phyloP scores from a whole-genome alignment of 345 rosid genomes.

The Eucalyptus microcorys region DNA sequence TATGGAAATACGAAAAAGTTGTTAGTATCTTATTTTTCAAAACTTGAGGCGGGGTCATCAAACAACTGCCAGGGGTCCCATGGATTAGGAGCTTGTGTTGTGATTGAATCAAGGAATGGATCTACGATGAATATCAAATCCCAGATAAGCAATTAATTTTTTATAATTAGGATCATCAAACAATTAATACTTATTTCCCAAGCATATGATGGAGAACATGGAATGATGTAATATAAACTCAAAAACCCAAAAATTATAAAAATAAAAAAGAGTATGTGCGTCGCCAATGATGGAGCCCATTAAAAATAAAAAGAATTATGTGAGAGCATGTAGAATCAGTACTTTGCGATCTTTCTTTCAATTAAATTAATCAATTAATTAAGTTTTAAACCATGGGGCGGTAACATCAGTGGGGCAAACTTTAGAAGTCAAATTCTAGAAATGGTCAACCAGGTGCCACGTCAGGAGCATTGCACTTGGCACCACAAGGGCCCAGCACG shows the following conservation, averaged over 20 bases:
- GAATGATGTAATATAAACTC: neutral
- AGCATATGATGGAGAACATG: neutral
- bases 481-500: neutral
- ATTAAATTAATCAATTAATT: neutral
- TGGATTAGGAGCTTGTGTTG: neutral
- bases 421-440: neutral
- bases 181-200: neutral
- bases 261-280: neutral
- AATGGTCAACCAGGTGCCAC: neutral
- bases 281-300: neutral
- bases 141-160: neutral
- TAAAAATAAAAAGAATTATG: neutral
- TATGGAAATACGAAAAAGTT: neutral
- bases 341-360: neutral
- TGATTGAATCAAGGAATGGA: neutral
- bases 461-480: slow-evolving; percentile 20
- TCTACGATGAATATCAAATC: neutral
- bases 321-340: neutral
- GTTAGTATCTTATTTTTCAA: neutral
- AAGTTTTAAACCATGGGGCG: neutral
- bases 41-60: neutral
- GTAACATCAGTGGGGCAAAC: neutral
- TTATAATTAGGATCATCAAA: neutral
- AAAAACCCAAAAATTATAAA: neutral
- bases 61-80: slow-evolving; percentile 10